phyloP scores from a whole-genome alignment of 768 basidiomycete species.

The Lyophyllum decastes region DNA sequence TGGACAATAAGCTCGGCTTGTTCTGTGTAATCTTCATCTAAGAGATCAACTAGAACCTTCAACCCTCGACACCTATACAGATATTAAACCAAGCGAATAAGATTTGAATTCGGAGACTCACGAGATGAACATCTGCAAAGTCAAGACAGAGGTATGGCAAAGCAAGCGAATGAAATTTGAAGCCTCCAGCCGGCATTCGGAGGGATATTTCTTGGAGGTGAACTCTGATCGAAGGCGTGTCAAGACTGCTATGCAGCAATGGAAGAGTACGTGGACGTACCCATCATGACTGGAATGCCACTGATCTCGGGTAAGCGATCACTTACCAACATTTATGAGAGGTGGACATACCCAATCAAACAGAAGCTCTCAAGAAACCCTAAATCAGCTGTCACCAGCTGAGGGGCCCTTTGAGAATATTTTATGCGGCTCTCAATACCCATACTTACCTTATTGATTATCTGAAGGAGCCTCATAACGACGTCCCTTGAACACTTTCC shows the following conservation, averaged over 20 bases:
- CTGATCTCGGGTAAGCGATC: slow-evolving; percentile 32
- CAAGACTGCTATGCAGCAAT: not conserved
- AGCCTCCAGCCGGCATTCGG: slow-evolving; percentile 92
- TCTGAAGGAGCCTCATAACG: slow-evolving; percentile 79
- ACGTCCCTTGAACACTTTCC: slow-evolving; percentile 85
- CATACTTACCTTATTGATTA: slow-evolving; percentile 78
- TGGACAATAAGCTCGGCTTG: slow-evolving; percentile 91
- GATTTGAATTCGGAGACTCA: slow-evolving; percentile 41
- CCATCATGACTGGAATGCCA: slow-evolving; percentile 96
- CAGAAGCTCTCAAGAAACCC: slow-evolving; percentile 94
- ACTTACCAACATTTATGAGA: not conserved
- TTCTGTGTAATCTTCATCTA: slow-evolving; percentile 94
- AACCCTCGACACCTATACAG: slow-evolving; percentile 83
- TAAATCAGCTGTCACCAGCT: slow-evolving; percentile 73
- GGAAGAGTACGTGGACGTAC: slow-evolving; percentile 36
- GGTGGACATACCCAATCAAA: slow-evolving; percentile 66
- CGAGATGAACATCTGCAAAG: slow-evolving; percentile 99
- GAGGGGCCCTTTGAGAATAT: not conserved
- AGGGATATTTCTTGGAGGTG: slow-evolving; percentile 91
- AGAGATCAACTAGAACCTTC: slow-evolving; percentile 90
- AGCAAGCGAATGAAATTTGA: slow-evolving; percentile 92
- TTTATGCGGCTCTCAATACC: not conserved
- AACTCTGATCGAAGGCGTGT: slow-evolving; percentile 55
- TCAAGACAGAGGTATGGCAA: slow-evolving; percentile 90
- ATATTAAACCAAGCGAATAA: not conserved